Evolutionary conservation across 2,329 filamentous ascomycete genomes (phyloP).

Genomic region (Clonostachys sp.): DNA sequence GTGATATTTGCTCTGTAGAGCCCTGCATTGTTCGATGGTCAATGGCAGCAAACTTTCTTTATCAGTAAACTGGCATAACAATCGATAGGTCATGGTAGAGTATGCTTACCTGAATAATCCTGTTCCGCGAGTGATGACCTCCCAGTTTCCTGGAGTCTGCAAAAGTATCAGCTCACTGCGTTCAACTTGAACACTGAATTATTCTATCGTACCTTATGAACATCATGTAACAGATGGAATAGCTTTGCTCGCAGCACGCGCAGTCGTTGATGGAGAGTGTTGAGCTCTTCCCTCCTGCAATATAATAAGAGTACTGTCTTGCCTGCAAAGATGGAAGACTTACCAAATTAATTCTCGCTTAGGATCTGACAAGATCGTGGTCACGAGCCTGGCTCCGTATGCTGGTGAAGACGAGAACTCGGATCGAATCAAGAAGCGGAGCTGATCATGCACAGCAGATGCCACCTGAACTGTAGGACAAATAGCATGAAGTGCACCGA

Average conservation of each 20-base stretch:
- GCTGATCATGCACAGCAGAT: background rate
- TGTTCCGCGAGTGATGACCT: background rate
- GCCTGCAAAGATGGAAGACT: background rate
- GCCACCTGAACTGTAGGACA: background rate
- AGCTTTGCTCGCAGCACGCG: background rate
- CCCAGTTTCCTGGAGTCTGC: background rate
- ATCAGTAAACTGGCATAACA: background rate
- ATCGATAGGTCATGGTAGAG: background rate
- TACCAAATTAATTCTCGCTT: background rate
- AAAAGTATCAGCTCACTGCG: background rate
- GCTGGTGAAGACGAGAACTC: background rate
- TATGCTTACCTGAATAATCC: background rate
- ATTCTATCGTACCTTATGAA: background rate
- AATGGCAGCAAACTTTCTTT: background rate
- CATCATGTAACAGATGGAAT: background rate
- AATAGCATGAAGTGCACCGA: constrained; percentile 11
- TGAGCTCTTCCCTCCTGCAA: background rate
- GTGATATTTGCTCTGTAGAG: background rate
- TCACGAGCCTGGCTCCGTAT: background rate
- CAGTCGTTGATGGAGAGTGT: background rate
- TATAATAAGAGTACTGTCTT: background rate
- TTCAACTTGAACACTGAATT: too few species aligned
- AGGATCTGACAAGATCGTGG: background rate
- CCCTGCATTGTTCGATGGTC: background rate
- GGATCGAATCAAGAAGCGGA: background rate